Conservation (phyloP, 1,139 yeast species). For the Suhomyces chickasaworum region DNA sequence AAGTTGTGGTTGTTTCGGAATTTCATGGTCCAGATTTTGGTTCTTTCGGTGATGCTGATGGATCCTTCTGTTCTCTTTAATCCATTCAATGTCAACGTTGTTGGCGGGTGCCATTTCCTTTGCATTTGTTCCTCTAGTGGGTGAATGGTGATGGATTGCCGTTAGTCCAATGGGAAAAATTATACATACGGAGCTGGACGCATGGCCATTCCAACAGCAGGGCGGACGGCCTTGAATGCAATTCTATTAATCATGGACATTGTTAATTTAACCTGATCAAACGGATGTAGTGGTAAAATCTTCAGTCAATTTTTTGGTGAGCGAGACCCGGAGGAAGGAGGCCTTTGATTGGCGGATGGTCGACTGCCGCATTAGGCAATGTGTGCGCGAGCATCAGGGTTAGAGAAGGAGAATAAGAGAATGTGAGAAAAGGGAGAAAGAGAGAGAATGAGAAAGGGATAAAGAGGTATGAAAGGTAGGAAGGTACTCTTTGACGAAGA, state of each 20-base stretch:
- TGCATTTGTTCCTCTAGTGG: not conserved
- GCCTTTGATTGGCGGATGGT: slow-evolving; percentile 42
- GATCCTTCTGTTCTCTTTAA: not conserved
- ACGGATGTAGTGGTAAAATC: slow-evolving; percentile 7
- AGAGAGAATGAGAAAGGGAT: too few species aligned
- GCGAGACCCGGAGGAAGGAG: slow-evolving; percentile 25
- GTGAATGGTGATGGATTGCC: not conserved
- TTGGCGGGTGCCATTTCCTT: not conserved
- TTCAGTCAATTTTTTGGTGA: slow-evolving; percentile 15
- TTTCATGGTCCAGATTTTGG: not conserved
- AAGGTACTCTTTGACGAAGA: too few species aligned
- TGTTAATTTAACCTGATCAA: slow-evolving; percentile 13
- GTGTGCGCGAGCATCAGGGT: slow-evolving; percentile 9
- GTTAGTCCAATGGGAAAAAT: not conserved
- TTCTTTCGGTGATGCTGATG: not conserved
- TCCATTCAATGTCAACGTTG: not conserved
- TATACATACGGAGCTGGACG: slow-evolving; percentile 51
- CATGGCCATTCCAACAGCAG: slow-evolving; percentile 39
- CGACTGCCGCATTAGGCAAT: slow-evolving; percentile 38
- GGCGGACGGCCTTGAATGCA: slow-evolving; percentile 49
- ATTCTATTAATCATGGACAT: slow-evolving; percentile 52
- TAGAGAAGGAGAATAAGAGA: not conserved
- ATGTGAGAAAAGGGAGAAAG: not conserved
- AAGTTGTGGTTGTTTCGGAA: too few species aligned
- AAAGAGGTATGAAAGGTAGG: too few species aligned